Percentiles rank a stretch among this genome's conserved stretches.
phyloP scores from a whole-genome alignment of 2,329 filamentous ascomycete genomes.

The Fonsecaea erecta region DNA sequence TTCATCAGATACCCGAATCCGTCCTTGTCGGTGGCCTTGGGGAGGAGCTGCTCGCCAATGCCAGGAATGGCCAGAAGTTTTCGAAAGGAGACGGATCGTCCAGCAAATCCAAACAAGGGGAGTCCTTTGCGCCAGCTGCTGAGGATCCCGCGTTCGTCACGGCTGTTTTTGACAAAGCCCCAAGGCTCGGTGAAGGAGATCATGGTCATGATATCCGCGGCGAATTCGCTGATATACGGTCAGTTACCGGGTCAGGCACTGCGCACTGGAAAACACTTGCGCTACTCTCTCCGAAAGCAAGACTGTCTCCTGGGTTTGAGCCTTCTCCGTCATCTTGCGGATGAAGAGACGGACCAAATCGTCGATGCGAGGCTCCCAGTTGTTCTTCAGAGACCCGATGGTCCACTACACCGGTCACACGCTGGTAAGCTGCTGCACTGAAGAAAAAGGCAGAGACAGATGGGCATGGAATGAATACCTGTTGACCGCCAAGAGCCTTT shows the following conservation, averaged over 20 bases:
- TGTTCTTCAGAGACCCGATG: conserved; percentile 9
- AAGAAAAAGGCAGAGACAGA: not conserved
- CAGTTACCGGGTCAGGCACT: not conserved
- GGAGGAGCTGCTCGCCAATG: not conserved
- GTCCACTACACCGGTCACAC: not conserved
- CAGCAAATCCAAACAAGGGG: not conserved
- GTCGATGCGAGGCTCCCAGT: conserved; percentile 10
- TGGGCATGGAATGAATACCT: not conserved
- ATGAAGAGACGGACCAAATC: conserved; percentile 3
- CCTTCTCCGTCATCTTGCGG: conserved; percentile 5
- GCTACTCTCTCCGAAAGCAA: conserved; percentile 8
- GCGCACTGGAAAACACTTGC: not conserved
- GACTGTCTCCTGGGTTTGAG: not conserved
- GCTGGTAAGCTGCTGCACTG: not conserved
- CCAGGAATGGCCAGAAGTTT: conserved; percentile 1
- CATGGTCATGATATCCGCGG: conserved; percentile 12
- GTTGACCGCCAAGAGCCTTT: conserved; percentile 1
- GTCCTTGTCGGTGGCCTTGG: not conserved
- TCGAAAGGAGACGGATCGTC: conserved; percentile 1
- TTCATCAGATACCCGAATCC: conserved; percentile 10
- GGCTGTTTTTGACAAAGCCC: conserved; percentile 6
- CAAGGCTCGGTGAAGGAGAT: conserved; percentile 13
- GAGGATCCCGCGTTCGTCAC: conserved; percentile 1
- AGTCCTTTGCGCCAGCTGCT: conserved; percentile 6
- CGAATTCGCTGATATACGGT: conserved; percentile 3